Base-by-base conservation (phyloP, 169 alveolate genomes). In the Pseudocohnilembus persalinus region DNA sequence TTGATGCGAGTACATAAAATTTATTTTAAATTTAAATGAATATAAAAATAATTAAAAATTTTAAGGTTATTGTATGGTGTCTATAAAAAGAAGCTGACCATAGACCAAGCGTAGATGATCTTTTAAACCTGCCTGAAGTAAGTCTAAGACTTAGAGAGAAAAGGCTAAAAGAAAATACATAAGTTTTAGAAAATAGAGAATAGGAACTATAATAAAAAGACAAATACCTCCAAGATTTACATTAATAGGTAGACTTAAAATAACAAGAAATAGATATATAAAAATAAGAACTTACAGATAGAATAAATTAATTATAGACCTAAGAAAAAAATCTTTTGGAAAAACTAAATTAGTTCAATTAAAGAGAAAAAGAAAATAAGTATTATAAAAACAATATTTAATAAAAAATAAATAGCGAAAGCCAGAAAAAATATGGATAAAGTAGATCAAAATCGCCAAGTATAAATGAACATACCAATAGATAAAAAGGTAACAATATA, bases 51-150 rank as follows among this genome's bases (percentile, higher is more conserved):
- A 49, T 11, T 49, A 49, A 49, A 11, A 4, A 20, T 49, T 49
- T 20, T 49, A 49, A 49, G 68, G 68, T 88, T 28, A 94, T 92
- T 74, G 68, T 31, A 73, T 87, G 93, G 92, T 89, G 92, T 90
- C 75, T 92, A 85, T 81, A 84, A 74, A 92, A 89, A 65, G 87
- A 91, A 20, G 87, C 88, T 25, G 82, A 83, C 30, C 76, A 91
- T 73, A 84, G 96, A 74, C 95, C 95, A 20, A 68, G 68, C 35
- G 81, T 82, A 64, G 87, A 85, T 73, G 91, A 87, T 73, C 77
- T 92, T 0, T 31, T 92, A 1, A 33, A 84, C n/a, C 72, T 92
- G 6, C 95, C 95, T 15, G 84, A 89, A 81, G 83, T 92, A 11
- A 73, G 76, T 29, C 31, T 86, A 30, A 88, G 90, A 73, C 76